phyloP scores from a whole-genome alignment of 2,329 filamentous ascomycete species.

The Teratosphaeria destructans region DNA sequence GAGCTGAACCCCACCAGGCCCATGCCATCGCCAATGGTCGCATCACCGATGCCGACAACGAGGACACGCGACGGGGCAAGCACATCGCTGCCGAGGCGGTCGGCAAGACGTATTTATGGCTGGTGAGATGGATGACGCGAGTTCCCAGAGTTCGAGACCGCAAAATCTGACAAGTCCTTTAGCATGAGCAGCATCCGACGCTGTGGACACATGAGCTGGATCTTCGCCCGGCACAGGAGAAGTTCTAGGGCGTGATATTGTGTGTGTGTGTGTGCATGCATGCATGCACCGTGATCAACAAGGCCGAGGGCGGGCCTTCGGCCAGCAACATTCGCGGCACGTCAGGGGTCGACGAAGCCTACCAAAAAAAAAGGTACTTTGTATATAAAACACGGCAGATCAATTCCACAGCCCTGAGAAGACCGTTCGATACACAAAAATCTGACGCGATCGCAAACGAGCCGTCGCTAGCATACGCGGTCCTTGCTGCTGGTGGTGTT shows the following conservation, averaged over 20 bases:
- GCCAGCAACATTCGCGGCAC: too few species aligned
- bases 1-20: not conserved
- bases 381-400: too few species aligned
- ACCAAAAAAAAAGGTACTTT: too few species aligned
- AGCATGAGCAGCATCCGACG: conserved; percentile 36
- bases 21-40: conserved; percentile 49
- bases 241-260: conserved; percentile 27
- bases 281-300: too few species aligned
- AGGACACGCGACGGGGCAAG: conserved; percentile 40
- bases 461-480: too few species aligned
- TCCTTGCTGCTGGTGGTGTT: too few species aligned
- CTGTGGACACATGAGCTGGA: conserved; percentile 45
- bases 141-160: not conserved
- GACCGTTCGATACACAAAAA: too few species aligned
- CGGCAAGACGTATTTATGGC: conserved; percentile 46
- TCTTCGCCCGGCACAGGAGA: conserved; percentile 40
- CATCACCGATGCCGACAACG: conserved; percentile 42
- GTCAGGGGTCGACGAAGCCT: too few species aligned
- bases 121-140: conserved; percentile 13
- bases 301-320: too few species aligned
- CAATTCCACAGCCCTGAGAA: too few species aligned
- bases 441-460: too few species aligned
- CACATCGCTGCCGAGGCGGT: conserved; percentile 50
- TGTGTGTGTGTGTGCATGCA: not conserved
- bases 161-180: not conserved